Base-by-base conservation (phyloP, 495 filamentous ascomycete genomes). In the Astrocystis sublimbata region DNA sequence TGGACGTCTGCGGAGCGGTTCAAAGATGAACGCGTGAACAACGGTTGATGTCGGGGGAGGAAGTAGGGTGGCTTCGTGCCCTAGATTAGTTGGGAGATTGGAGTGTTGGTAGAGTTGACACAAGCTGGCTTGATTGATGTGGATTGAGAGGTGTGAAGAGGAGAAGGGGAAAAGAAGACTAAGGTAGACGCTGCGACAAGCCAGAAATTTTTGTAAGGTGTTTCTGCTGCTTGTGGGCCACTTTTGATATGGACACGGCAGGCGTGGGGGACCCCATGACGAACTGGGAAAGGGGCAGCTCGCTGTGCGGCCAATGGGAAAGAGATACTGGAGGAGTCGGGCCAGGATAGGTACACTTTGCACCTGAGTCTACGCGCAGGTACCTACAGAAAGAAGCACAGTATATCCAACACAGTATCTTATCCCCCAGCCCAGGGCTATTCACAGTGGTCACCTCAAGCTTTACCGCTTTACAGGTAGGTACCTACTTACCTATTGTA, bases 1-100 rank as follows among this genome's bases (percentile, higher is more conserved):
- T 67, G 65, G 78, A 77, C 76, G 75, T 78, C 80, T 65, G 69
- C 73, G 73, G 75, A 74, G 65, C 46, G 60, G 65, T 70, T 72
- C 68, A 73, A 62, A 67, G 71, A 78, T 81, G 76, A 78, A 82
- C 80, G 83, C 79, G 83, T 80, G 81, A 76, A 72, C 67, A 79
- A 75, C 66, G 72, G 28, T 70, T 76, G 77, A 75, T 68, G 73
- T 72, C 78, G 78, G 81, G 82, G 81, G 83, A 80, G 78, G 77
- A 64, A 81, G 60, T 82, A 92, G 90, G 90, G 90, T 92, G 89
- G 90, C 89, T 93, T 82, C 74, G 89, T 89, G 90, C 90, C 90
- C 89, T 91, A 93, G 89, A 90, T 80, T 79, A 65, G 72, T 80
- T 70, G 51, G 69, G 58, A 69, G 68, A 70, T 64, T 65, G 66